These are phyloP conservation scores for Benincasa hispida DNA, from an alignment of 306 rosid species.

Conservation along the genomic window DNA sequence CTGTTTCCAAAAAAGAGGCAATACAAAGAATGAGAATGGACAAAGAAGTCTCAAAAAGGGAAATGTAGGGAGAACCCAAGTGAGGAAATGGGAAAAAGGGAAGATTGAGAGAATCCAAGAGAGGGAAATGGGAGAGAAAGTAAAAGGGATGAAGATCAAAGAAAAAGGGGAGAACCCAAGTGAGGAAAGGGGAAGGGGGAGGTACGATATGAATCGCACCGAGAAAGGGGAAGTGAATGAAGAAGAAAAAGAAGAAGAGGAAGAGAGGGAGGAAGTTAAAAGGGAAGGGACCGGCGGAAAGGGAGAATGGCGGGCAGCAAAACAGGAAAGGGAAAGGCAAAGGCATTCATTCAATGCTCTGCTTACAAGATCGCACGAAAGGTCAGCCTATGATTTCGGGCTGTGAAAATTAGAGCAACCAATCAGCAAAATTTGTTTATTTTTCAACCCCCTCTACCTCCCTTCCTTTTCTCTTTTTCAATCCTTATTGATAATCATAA, in stretches of 20 bases:
- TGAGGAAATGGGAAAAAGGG: neutral
- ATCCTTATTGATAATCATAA: neutral
- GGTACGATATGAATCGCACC: neutral
- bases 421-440: neutral
- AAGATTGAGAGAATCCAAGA: neutral
- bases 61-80: neutral
- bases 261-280: neutral
- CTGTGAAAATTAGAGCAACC: conserved; percentile 1
- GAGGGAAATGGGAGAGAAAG: neutral
- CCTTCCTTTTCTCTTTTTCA: neutral
- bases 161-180: neutral
- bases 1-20: neutral
- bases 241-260: neutral
- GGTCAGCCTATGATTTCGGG: conserved; percentile 6
- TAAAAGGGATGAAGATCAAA: neutral
- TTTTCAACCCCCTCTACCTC: neutral
- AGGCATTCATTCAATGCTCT: neutral
- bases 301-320: neutral
- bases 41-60: neutral
- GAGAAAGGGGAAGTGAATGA: neutral
- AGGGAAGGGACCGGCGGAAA: neutral
- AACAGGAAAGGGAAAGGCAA: neutral
- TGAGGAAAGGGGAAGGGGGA: neutral
- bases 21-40: neutral
- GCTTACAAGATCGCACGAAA: neutral